Evolutionary conservation across 176 grass and related monocot species (phyloP).

Genomic region (Dendrocalamus sinicus): DNA sequence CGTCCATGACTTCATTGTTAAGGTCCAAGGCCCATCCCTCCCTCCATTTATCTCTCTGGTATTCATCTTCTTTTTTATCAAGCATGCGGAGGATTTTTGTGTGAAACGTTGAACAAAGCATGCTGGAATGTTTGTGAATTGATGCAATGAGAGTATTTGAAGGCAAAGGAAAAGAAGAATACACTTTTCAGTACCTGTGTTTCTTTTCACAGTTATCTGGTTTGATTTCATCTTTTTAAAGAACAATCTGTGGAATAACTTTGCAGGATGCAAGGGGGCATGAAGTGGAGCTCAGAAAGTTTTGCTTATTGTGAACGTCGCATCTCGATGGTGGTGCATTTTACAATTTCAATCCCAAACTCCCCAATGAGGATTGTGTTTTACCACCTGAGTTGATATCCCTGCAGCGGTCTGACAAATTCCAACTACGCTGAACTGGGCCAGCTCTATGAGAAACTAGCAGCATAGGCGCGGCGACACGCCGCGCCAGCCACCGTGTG

Average conservation of each 20-base stretch:
- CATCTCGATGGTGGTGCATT: slow-evolving; percentile 57
- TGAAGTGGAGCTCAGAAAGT: slow-evolving; percentile 63
- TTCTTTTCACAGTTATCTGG: background rate
- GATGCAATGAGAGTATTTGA: background rate
- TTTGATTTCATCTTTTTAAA: too few species aligned
- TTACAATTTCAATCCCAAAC: slow-evolving; percentile 1
- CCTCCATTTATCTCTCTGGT: slow-evolving; percentile 9
- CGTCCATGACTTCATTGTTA: slow-evolving; percentile 64
- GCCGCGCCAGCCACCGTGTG: too few species aligned
- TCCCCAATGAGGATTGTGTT: background rate
- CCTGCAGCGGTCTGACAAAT: slow-evolving; percentile 65
- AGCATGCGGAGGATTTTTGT: background rate
- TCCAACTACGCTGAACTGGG: slow-evolving; percentile 60
- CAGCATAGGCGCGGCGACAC: too few species aligned
- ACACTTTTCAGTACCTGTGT: too few species aligned
- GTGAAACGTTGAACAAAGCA: background rate
- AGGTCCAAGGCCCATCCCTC: slow-evolving; percentile 44
- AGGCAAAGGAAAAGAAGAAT: background rate
- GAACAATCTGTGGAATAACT: too few species aligned
- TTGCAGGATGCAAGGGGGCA: slow-evolving; percentile 47
- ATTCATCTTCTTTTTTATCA: background rate
- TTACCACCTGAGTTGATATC: slow-evolving; percentile 16
- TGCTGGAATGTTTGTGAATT: background rate
- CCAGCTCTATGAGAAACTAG: slow-evolving; percentile 58
- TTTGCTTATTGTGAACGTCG: slow-evolving; percentile 73